These are phyloP conservation scores for Aspergillus tamarii DNA, from an alignment of 2,329 filamentous ascomycete species.

Conservation along the genomic window DNA sequence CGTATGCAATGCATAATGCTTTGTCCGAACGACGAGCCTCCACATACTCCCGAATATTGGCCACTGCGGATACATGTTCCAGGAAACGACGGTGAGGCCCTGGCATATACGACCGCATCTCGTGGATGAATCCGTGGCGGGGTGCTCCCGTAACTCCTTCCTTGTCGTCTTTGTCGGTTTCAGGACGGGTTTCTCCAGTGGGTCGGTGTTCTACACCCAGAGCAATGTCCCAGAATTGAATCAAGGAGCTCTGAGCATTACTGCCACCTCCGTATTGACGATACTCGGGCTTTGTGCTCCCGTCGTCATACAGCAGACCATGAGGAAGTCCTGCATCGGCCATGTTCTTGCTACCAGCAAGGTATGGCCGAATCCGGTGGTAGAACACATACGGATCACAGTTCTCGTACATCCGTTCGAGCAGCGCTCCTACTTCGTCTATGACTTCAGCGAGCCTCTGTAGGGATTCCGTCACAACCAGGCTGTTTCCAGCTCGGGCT, in stretches of 20 bases:
- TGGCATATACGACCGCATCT: conserved; percentile 98
- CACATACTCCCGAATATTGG: conserved; percentile 88
- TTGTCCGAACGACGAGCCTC: conserved; percentile 63
- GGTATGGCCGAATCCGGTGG: conserved; percentile 90
- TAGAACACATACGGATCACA: conserved; percentile 96
- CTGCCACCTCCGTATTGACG: conserved; percentile 90
- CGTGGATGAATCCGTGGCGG: conserved; percentile 87
- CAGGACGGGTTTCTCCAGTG: conserved; percentile 68
- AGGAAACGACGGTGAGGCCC: conserved; percentile 89
- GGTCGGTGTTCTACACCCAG: conserved; percentile 88
- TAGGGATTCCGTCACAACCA: conserved; percentile 76
- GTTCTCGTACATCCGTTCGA: conserved; percentile 91
- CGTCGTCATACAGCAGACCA: conserved; percentile 86
- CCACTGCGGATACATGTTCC: conserved; percentile 73
- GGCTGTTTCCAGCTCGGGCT: conserved; percentile 69
- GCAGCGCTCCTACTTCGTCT: conserved; percentile 76
- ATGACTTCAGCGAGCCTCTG: conserved; percentile 81
- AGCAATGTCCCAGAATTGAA: conserved; percentile 95
- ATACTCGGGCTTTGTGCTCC: conserved; percentile 68
- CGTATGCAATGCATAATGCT: conserved; percentile 77
- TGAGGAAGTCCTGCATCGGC: conserved; percentile 84
- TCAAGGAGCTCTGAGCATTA: conserved; percentile 94
- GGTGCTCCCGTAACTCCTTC: conserved; percentile 54
- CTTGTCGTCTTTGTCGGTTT: conserved; percentile 41
- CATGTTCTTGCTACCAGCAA: conserved; percentile 98